These are phyloP conservation scores for Luzula sylvatica DNA, from an alignment of 176 grass and related monocot genomes.

Conservation along the genomic window DNA sequence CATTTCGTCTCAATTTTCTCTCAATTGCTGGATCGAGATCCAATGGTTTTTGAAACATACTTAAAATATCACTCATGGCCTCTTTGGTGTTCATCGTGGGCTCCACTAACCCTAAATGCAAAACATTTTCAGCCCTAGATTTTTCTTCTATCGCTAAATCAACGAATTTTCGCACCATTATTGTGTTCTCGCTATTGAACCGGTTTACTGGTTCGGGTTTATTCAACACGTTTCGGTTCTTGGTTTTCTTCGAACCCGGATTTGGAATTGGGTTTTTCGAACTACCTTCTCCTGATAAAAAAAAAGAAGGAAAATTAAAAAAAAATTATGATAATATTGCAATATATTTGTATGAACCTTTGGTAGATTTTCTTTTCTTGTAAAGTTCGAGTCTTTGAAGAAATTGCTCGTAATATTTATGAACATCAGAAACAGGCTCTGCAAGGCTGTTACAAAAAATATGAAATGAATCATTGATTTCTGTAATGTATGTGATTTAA, in stretches of 20 bases:
- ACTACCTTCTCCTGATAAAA: slow-evolving; percentile 15
- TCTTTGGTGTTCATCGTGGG: slow-evolving; percentile 89
- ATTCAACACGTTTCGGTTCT: not conserved
- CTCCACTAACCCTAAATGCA: slow-evolving; percentile 83
- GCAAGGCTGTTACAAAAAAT: slow-evolving; percentile 47
- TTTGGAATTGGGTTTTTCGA: slow-evolving; percentile 12
- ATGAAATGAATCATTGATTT: not conserved
- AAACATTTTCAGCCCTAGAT: slow-evolving; percentile 82
- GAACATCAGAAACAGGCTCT: slow-evolving; percentile 68
- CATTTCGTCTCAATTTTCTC: slow-evolving; percentile 36
- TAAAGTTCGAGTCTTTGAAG: slow-evolving; percentile 43
- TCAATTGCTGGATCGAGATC: slow-evolving; percentile 59
- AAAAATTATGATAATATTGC: no score
- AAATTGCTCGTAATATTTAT: slow-evolving; percentile 71
- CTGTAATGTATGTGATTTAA: not conserved
- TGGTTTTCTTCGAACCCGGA: not conserved
- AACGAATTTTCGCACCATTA: slow-evolving; percentile 71
- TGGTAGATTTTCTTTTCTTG: slow-evolving; percentile 59
- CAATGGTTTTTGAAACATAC: slow-evolving; percentile 84
- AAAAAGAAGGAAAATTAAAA: not conserved
- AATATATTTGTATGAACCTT: no score
- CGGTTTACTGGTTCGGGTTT: slow-evolving; percentile 13
- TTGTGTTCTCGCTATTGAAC: slow-evolving; percentile 56
- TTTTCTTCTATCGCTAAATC: slow-evolving; percentile 77
- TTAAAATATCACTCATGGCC: slow-evolving; percentile 70